Evolutionary conservation across 169 alveolate species (phyloP), one percentile per base, ranked within the genome.

Genomic region (Besnoitia besnoiti): DNA sequence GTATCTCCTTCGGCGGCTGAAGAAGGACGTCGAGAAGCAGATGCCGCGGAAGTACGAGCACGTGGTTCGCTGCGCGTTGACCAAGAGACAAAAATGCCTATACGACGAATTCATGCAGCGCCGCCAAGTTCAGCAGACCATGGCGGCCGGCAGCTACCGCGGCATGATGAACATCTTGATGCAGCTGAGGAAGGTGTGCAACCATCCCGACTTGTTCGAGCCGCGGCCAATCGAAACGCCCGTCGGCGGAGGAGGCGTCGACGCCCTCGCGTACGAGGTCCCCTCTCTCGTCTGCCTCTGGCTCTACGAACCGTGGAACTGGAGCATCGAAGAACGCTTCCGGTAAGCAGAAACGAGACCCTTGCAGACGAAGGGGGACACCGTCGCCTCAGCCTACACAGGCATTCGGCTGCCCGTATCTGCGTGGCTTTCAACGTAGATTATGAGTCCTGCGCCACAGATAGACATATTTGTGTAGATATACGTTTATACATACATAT

Each of bases 11-110:
- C 96, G 99, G 92, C 97, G 99, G 94, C 96, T 99, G 95, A 99
- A 99, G 95, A 98, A 98, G 92, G 99, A 99, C 91, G 99, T 99
- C 40, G 99, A 99, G 96, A 98, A 98, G 94, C 99, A 99, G 96
- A 97, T 99, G 97, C 99, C 99, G 27, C 97, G 98, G 85, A 99
- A 99, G 95, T 33, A 61, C 40, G 93, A 87, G 62, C 93, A 93
- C 75, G 85, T 90, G 73, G 85, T 91, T 35, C 76, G 77, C 24
- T 95, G 95, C 85, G 67, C 90, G 46, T 73, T 91, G 50, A 90
- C 95, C 8, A 24, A 62, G 88, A 96, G 98, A 92, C 98, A 98
- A 96, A 96, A 98, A 94, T 97, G 97, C 87, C 97, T 99, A 24
- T 99, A 99, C 95, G 99, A 99, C 94, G 99, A 99, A 94, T 99